Evolutionary conservation across 1,139 yeast species (phyloP).

Genomic region (Geotrichum reessii): DNA sequence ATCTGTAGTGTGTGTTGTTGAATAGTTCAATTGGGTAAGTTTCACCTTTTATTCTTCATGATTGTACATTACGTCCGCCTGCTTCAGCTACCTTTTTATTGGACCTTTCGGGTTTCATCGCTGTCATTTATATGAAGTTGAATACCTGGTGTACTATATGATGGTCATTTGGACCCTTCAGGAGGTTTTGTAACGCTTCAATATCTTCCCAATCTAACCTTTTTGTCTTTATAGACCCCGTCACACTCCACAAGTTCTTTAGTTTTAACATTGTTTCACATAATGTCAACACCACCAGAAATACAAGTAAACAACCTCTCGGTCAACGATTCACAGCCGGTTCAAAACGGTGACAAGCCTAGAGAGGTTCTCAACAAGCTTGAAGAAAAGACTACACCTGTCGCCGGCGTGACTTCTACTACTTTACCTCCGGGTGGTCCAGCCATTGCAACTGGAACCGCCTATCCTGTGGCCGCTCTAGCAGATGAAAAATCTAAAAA

Average conservation of each 20-base stretch:
- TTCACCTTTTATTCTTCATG: background rate
- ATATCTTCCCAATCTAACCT: background rate
- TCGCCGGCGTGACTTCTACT: slow-evolving; percentile 29
- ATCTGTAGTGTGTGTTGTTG: background rate
- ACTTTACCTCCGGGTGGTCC: slow-evolving; percentile 27
- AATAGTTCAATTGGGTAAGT: background rate
- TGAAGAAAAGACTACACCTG: slow-evolving; percentile 13
- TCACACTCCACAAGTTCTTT: background rate
- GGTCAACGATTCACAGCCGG: slow-evolving; percentile 7
- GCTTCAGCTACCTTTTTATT: background rate
- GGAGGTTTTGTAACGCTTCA: background rate
- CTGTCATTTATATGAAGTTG: background rate
- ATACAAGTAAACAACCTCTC: background rate
- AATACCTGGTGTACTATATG: background rate
- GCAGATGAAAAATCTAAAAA: slow-evolving; percentile 27
- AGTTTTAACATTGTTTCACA: background rate
- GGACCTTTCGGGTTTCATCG: background rate
- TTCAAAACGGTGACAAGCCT: slow-evolving; percentile 15
- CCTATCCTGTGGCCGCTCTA: slow-evolving; percentile 30
- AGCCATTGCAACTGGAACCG: slow-evolving; percentile 29
- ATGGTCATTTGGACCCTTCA: background rate
- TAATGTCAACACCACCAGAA: slow-evolving; percentile 13
- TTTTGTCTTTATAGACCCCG: background rate
- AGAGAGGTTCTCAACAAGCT: slow-evolving; percentile 8
- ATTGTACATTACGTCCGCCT: background rate